Evolutionary conservation across 495 filamentous ascomycete species (phyloP), one percentile per base, ranked within the genome.

Genomic region (Rhypophila decipiens): DNA sequence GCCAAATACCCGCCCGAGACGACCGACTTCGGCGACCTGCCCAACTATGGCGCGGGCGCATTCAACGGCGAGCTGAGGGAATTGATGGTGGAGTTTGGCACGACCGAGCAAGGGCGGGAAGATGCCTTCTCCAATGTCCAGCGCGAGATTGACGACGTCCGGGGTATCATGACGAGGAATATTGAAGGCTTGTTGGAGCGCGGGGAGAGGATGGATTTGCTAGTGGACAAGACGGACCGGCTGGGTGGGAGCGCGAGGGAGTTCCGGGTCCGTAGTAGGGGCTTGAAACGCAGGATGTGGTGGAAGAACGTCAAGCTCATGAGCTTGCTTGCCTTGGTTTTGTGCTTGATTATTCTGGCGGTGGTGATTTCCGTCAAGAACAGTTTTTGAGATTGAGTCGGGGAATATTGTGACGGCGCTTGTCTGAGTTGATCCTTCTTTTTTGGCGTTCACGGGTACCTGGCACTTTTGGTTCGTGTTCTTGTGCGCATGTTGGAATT

Each of bases 241-340:
- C 61, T 96, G 40, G 90, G 90, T 9, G 86, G 85, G 5, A 88
- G 78, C 62, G 88, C 90, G 48, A 76, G 84, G 60, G 90, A 96
- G 69, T 96, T 96, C 62, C 67, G 90, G 42, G 79, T 95, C n/a
- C 70, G 89, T 51, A 89, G 84, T 59, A 73, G 86, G 21, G 87
- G 87, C 0, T 63, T 99, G 64, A 86, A 91, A 71, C 74, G 93
- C 65, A 73, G 80, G 58, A 97, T 97, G 94, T 99, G 93, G 93
- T 99, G 91, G 90, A 98, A 98, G 84, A 98, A 98, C 70, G 77
- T 91, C 17, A 93, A 94, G 68, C 54, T 90, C 60, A 96, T 97
- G 90, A 81, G 80, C 29, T 63, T 99, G 57, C 66, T 99, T 55
- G 79, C 74, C 2, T 56, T 96, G 39, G 93, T 97, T 35, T 64